Conservation (phyloP, 345 rosid genomes). For the Linum lewisii region DNA sequence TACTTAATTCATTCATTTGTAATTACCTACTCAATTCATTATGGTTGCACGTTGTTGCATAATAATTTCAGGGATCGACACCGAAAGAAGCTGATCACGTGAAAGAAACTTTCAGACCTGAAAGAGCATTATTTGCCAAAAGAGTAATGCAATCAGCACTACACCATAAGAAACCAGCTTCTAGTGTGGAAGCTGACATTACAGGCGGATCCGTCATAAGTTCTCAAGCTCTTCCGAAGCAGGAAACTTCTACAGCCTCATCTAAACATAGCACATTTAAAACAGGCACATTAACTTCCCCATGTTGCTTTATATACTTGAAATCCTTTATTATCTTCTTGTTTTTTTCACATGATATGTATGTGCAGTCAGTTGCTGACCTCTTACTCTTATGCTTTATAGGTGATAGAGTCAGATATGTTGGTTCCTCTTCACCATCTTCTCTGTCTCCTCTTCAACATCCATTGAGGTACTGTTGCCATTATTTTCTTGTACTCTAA, state of each 20-base stretch:
- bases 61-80: constrained; percentile 48
- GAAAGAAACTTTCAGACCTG: constrained; percentile 66
- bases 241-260: constrained; percentile 86
- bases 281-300: constrained; percentile 42
- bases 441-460: constrained; percentile 44
- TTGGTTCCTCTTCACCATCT: constrained; percentile 38
- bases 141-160: constrained; percentile 46
- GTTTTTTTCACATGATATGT: neutral
- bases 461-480: constrained; percentile 35
- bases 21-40: neutral
- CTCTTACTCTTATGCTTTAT: constrained; percentile 19
- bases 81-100: constrained; percentile 55
- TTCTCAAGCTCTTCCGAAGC: constrained; percentile 72
- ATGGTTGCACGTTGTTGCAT: constrained; percentile 4
- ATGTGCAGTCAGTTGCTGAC: constrained; percentile 12
- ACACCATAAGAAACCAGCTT: constrained; percentile 75
- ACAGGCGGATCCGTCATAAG: constrained; percentile 71
- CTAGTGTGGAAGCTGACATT: constrained; percentile 91
- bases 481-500: neutral
- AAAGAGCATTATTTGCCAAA: constrained; percentile 59
- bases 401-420: constrained; percentile 89
- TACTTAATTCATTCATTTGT: neutral
- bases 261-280: constrained; percentile 73
- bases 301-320: neutral
- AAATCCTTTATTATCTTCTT: neutral